phyloP scores from a whole-genome alignment of 148 eudicot genomes.

The Arctostaphylos glauca region DNA sequence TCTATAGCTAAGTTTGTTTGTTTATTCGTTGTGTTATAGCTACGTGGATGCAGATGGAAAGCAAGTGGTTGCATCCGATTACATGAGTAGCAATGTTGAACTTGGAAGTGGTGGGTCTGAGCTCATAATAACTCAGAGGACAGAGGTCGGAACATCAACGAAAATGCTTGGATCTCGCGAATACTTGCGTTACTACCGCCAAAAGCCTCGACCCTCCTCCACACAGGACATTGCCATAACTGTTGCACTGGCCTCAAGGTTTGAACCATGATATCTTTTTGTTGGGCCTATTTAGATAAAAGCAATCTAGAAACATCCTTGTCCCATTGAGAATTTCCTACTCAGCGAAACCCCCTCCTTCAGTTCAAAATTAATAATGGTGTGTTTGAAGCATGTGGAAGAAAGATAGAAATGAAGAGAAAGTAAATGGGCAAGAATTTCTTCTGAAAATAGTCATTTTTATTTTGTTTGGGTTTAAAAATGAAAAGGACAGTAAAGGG shows the following conservation, averaged over 20 bases:
- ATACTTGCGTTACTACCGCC: constrained; percentile 85
- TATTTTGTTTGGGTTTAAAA: neutral
- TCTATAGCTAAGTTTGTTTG: constrained; percentile 3
- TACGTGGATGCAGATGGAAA: constrained; percentile 73
- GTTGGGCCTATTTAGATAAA: neutral
- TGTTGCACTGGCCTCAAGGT: constrained; percentile 84
- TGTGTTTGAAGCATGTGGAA: neutral
- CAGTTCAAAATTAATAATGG: neutral
- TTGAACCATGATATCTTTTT: constrained; percentile 8
- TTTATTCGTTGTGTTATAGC: constrained; percentile 33
- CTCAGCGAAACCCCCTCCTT: neutral
- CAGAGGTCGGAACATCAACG: constrained; percentile 39
- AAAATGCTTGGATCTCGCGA: constrained; percentile 87
- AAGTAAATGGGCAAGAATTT: neutral
- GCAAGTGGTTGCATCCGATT: constrained; percentile 62
- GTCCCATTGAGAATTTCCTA: neutral
- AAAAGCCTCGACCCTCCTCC: constrained; percentile 82
- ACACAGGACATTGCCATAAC: constrained; percentile 49
- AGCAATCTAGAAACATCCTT: neutral
- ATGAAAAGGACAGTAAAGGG: neutral
- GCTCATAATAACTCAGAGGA: constrained; percentile 65
- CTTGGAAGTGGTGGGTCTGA: constrained; percentile 85
- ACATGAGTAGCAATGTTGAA: constrained; percentile 44
- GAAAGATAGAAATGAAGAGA: neutral
- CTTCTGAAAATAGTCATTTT: neutral